phyloP scores from a whole-genome alignment of 495 filamentous ascomycete species.

The Penicillium coprophilum region DNA sequence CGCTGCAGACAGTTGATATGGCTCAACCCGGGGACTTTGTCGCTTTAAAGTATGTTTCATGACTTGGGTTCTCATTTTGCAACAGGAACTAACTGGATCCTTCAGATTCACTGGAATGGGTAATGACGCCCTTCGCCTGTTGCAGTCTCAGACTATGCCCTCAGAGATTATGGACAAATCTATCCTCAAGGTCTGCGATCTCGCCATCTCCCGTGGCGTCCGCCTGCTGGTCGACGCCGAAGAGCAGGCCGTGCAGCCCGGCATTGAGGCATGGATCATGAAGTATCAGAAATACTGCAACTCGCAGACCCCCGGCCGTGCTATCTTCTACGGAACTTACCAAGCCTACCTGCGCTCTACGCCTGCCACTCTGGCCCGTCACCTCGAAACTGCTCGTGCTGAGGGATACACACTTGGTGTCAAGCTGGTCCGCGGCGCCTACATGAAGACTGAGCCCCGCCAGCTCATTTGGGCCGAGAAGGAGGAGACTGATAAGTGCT shows the following conservation, averaged over 20 bases:
- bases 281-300: constrained; percentile 81
- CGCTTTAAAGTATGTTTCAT: constrained; percentile 67
- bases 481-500: constrained; percentile 72
- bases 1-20: constrained; percentile 73
- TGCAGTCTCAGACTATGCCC: constrained; percentile 59
- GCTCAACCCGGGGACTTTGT: constrained; percentile 77
- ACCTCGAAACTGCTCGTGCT: constrained; percentile 62
- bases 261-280: constrained; percentile 84
- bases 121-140: constrained; percentile 62
- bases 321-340: constrained; percentile 73
- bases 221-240: constrained; percentile 88
- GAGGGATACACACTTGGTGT: constrained; percentile 80
- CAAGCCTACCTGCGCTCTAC: constrained; percentile 82
- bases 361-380: constrained; percentile 60
- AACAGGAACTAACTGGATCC: constrained; percentile 8
- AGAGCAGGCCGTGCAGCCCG: constrained; percentile 74
- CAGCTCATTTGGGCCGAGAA: constrained; percentile 77
- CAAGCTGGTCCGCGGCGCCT: constrained; percentile 91
- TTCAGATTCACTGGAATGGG: constrained; percentile 83
- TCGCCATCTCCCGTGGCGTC: constrained; percentile 68
- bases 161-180: constrained; percentile 62
- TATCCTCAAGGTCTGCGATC: constrained; percentile 73
- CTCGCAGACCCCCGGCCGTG: constrained; percentile 50
- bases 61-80: background rate
- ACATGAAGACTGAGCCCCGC: constrained; percentile 76